Evolutionary conservation across 2,329 filamentous ascomycete species (phyloP).

Genomic region (Xylaria sp.): DNA sequence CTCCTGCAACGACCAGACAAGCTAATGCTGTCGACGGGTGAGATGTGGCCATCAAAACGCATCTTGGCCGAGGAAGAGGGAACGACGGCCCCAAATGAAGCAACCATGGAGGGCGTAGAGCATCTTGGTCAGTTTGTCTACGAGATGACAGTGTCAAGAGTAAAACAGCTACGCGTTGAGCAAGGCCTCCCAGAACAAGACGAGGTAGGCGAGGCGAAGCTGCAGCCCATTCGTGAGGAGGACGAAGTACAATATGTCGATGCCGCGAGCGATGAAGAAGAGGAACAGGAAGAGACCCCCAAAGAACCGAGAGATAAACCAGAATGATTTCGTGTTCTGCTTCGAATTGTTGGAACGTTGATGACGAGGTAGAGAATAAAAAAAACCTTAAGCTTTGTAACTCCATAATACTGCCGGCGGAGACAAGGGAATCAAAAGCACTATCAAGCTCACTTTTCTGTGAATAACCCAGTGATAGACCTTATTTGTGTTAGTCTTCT

Average conservation of each 20-base stretch:
- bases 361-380: conserved; percentile 2
- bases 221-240: conserved; percentile 46
- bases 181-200: conserved; percentile 45
- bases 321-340: conserved; percentile 7
- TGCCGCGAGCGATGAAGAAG: conserved; percentile 40
- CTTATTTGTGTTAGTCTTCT: neutral
- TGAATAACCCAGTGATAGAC: neutral
- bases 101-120: conserved; percentile 88
- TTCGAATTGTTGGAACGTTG: neutral
- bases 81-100: conserved; percentile 64
- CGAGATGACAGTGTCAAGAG: conserved; percentile 83
- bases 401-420: neutral
- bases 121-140: conserved; percentile 96
- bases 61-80: conserved; percentile 57
- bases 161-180: conserved; percentile 60
- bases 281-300: conserved; percentile 36
- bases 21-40: conserved; percentile 81
- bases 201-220: conserved; percentile 23
- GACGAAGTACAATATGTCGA: conserved; percentile 44
- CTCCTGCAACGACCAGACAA: conserved; percentile 83
- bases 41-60: conserved; percentile 81
- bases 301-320: conserved; percentile 27
- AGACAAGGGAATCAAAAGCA: neutral
- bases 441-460: neutral
- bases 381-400: conserved; percentile 10